Base-by-base conservation (phyloP, 164 flowering plant species). In the Dillenia suffruticosa region DNA sequence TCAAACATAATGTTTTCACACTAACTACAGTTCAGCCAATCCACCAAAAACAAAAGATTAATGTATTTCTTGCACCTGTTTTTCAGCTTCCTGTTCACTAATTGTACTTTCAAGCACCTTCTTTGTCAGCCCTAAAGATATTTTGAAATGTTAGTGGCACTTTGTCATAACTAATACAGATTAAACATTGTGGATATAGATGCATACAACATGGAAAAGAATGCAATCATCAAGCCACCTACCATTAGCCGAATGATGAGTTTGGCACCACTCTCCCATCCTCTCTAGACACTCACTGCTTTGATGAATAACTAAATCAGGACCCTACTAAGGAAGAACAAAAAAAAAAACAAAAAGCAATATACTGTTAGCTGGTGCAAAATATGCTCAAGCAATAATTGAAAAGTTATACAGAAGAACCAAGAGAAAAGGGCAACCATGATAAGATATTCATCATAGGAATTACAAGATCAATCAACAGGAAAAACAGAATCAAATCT, bases 221-320 rank as follows among this genome's bases (percentile, higher is more conserved):
- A 50, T 40, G 15, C 13, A 32, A 32, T 62, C 52, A 26, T 40
- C 48, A 48, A 57, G 22, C 49, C 46, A 46, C 87, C 64, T 74
- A 92, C 99, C 99, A 69, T 95, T 95, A 46, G 82, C 94, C 63
- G 75, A 81, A 75, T 95, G 99, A 75, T 92, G 97, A 45, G 51
- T 57, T 77, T 78, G 88, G 76, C 97, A 89, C 99, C 99, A 95
- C 65, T 86, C 94, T 24, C 95, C 97, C 99, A 95, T 95, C 50
- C 75, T 77, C 59, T 87, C 97, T 44, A 95, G 63, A 64, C 96
- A 87, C 62, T 90, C 91, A 58, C 85, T 79, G 12, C 79, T 56
- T 77, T 95, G 99, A 80, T 84, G 83, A 51, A 95, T 88, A 45
- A 92, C 89, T 76, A 95, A 76, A 77, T 89, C 94, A 46, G 99